Evolutionary conservation across 495 filamentous ascomycete genomes (phyloP), one percentile per base, ranked within the genome.

Genomic region (Clavariopsis aquatica): DNA sequence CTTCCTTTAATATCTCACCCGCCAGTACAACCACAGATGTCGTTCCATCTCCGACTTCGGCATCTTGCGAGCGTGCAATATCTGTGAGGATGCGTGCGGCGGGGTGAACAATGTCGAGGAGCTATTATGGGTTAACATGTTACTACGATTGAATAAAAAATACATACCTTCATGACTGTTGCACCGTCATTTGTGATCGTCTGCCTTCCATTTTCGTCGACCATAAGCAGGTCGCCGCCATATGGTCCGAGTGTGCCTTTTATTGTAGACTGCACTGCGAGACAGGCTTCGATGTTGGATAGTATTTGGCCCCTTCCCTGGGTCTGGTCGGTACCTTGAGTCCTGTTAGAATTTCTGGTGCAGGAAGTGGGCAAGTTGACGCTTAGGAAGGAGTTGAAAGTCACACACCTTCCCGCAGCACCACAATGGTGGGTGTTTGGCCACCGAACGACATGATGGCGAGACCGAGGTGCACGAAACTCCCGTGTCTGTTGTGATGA

Each of bases 121-220:
- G 88, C 92, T 96, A 74, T 26, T 23, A 7, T 2, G 24, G 8
- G 52, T 56, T 41, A 41, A 24, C 23, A 56, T 53, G 22, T n/a
- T 28, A 12, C 28, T 23, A 43, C n/a, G 57, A 19, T 49, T 60
- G 2, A 7, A 15, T 13, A 47, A 2, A 31, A 22, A 49, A 4
- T 9, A 43, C 31, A 1, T 54, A 45, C 92, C 85, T 96, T 97
- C 94, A 98, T 98, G 46, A 98, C 94, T 23, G 94, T 98, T 46
- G 94, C 94, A 73, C 94, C 94, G 84, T 98, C 94, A 77, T 98
- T 98, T 52, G 94, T 98, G 72, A 98, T 97, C 67, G 94, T 98
- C 80, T 96, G 92, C 75, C 77, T 88, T 74, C 94, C 94, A 82
- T 97, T 96, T 72, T 83, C 85, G 78, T 98, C 95, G 61, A 98